Evolutionary conservation across 176 grass and related monocot genomes (phyloP), one percentile per base, ranked within the genome.

Genomic region (Oryza officinalis): DNA sequence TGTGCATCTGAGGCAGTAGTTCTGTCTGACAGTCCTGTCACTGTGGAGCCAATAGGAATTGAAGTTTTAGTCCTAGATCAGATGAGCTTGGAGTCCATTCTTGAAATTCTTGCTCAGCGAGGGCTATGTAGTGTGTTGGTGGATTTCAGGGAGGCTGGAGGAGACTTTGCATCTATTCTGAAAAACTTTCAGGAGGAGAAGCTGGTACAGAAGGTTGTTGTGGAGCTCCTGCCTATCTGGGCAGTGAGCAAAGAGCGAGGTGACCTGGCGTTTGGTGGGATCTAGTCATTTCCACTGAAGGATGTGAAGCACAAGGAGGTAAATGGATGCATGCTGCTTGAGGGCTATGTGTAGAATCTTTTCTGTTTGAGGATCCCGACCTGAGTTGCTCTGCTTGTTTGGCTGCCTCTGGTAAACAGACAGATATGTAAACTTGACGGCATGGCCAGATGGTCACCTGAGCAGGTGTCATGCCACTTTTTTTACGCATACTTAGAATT

Each of bases 151-250:
- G 85, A 82, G 32, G 65, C 44, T 12, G 78, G 73, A 50, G 89
- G 81, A 28, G 23, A 64, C 33, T 80, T 98, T 22, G 66, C 38
- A 1, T 65, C 72, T 2, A 69, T 95, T 74, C 81, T 98, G 60
- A 90, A 41, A 6, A 83, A 90, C 22, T 91, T 75, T 84, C 30
- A 91, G 44, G 80, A 85, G 75, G 85, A 91, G 4, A 88, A 91
- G 63, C 68, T 92, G 87, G 54, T 92, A 61, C 93, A 98, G 84
- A 95, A 98, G 87, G 91, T 93, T 64, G 65, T 98, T 2, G 74
- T 93, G 82, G 91, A 98, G 88, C 4, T 91, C 18, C 67, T 79
- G n/a, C 92, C 93, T n/a, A 43, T 88, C 44, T 95, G 90, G 96
- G 54, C 61, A 6, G 46, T 32, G 5, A 91, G 85, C 43, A 82